phyloP scores from a whole-genome alignment of 2,329 filamentous ascomycete genomes.

The Aureobasidium sp. region DNA sequence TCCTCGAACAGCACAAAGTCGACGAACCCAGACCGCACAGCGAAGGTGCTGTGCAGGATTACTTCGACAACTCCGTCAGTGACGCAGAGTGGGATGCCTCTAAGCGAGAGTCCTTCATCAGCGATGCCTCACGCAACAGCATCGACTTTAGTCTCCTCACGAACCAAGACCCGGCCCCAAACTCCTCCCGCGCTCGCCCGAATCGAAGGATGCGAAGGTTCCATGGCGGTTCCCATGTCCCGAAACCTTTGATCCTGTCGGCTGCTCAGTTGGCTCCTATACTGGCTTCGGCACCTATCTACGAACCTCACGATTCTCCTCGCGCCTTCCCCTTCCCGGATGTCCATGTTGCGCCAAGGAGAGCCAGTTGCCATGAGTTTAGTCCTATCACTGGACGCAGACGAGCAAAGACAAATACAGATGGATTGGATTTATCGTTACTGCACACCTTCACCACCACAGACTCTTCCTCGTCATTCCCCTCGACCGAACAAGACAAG shows the following conservation, averaged over 20 bases:
- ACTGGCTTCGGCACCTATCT: slow-evolving; percentile 22
- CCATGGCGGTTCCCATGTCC: slow-evolving; percentile 25
- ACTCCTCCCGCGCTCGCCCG: background rate
- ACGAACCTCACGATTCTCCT: slow-evolving; percentile 19
- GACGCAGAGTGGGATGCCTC: slow-evolving; percentile 6
- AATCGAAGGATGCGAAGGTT: slow-evolving; percentile 28
- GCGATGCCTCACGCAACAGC: slow-evolving; percentile 8
- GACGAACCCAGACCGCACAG: background rate
- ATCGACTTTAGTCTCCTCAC: background rate
- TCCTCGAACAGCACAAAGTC: background rate
- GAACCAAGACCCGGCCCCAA: background rate
- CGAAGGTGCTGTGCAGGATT: background rate
- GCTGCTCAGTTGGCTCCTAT: slow-evolving; percentile 21
- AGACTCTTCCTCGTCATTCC: background rate
- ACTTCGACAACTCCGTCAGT: slow-evolving; percentile 1
- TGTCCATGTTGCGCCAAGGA: background rate
- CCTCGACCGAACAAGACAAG: background rate
- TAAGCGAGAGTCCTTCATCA: slow-evolving; percentile 11
- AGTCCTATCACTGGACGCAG: slow-evolving; percentile 12
- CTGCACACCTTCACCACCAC: background rate
- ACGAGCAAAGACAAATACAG: slow-evolving; percentile 17
- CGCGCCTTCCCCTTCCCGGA: slow-evolving; percentile 16
- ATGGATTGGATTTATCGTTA: background rate
- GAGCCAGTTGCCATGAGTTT: slow-evolving; percentile 7
- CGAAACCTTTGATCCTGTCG: slow-evolving; percentile 28